Evolutionary conservation across 2,329 filamentous ascomycete genomes (phyloP), one percentile per base, ranked within the genome.

Genomic region (Ophiostoma sp.): DNA sequence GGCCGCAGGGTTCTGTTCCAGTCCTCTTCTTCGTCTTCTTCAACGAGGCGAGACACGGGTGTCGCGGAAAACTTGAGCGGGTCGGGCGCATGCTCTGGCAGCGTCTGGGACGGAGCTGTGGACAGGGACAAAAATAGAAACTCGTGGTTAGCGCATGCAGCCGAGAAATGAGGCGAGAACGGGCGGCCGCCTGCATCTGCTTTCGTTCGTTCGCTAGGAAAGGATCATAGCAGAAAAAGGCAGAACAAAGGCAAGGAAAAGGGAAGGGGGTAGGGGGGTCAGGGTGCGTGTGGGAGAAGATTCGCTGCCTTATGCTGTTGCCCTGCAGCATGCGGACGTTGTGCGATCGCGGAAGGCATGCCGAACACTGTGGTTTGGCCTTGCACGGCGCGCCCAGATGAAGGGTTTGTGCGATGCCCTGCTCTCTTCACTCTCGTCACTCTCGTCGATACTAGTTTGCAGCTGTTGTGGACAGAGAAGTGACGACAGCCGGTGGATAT

Each of bases 71-170:
- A 87, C 80, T 87, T 88, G 78, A 84, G 78, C 76, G 84, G 82
- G 78, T 88, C 86, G 79, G 85, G 83, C 77, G 83, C 80, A 79
- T 87, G 85, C 79, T 89, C 87, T 81, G 86, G 85, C 84, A 86
- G 82, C 83, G 86, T 84, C 84, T 89, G 87, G 81, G 87, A 88
- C 84, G 86, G 86, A 84, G 87, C 87, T 89, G 78, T 77, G 15
- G 28, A 71, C 61, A 63, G 63, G 19, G 50, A 71, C 63, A 63
- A 70, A 42, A 50, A 69, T 45, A 70, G 69, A 69, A 69, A 39
- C 48, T 17, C 61, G 50, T 55, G 17, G 59, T 70, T n/a, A 72
- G 70, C 73, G 68, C n/a, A 39, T 28, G 57, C 8, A 28, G 19
- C 57, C 45, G 28, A 22, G 28, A 33, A 48, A 57, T 19, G 50